Evolutionary conservation across 768 basidiomycete species (phyloP).

Genomic region (Russula emetica): DNA sequence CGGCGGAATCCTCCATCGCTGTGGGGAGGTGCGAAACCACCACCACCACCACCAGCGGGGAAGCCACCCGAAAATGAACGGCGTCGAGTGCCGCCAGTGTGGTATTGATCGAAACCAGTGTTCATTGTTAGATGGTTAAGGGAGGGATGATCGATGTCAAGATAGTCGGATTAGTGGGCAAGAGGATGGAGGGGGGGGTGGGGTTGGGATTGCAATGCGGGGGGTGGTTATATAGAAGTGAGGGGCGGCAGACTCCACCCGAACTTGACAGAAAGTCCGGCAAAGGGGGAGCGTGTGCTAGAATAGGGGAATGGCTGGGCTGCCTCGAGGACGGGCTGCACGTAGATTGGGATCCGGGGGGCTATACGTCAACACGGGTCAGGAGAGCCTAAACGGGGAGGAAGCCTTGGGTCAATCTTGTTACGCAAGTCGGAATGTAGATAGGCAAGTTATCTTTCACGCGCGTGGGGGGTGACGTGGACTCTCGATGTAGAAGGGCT

Average conservation of each 20-base stretch:
- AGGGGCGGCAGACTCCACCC: conserved; percentile 11
- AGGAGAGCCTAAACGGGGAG: conserved; percentile 16
- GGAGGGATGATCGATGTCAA: conserved; percentile 4
- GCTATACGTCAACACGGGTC: conserved; percentile 20
- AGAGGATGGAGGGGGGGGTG: neutral
- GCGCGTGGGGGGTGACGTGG: conserved; percentile 18
- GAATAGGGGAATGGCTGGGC: conserved; percentile 23
- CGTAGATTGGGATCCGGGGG: conserved; percentile 18
- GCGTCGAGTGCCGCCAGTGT: conserved; percentile 3
- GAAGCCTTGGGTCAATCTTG: conserved; percentile 14
- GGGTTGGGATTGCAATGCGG: conserved; percentile 1
- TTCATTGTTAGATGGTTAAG: conserved; percentile 16
- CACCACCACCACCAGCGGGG: neutral
- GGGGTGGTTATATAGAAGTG: conserved; percentile 20
- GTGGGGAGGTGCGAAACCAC: neutral
- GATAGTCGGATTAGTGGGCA: neutral
- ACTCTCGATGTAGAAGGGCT: conserved; percentile 10
- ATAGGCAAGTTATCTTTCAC: conserved; percentile 13
- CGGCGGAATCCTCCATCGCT: conserved; percentile 19
- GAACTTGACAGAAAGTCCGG: conserved; percentile 6
- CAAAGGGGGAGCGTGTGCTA: conserved; percentile 6
- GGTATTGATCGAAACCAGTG: conserved; percentile 10
- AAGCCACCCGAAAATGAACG: conserved; percentile 20
- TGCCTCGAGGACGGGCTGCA: conserved; percentile 25
- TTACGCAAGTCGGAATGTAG: conserved; percentile 18